A percentile compares a stretch with the other conserved stretches of the same genome.
Evolutionary conservation across 306 rosid genomes (phyloP).

Genomic region (Inga oerstediana): DNA sequence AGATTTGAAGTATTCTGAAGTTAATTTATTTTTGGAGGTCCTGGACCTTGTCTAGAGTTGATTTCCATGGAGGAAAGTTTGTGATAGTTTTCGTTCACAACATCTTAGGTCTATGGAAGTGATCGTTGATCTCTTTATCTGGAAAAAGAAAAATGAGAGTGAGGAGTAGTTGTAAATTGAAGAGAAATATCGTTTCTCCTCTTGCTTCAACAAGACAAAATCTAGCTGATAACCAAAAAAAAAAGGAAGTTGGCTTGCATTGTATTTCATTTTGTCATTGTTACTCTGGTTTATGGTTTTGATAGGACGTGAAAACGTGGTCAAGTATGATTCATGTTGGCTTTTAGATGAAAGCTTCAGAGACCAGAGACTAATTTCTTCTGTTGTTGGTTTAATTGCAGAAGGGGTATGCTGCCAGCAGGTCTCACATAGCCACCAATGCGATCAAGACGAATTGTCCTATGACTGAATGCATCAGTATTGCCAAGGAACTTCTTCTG

Average conservation of each 20-base stretch:
- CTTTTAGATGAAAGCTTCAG: conserved; percentile 12
- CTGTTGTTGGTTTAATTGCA: conserved; percentile 45
- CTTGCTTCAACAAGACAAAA: background rate
- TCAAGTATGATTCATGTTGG: conserved; percentile 21
- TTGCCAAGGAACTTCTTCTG: conserved; percentile 63
- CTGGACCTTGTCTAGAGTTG: background rate
- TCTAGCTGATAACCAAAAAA: background rate
- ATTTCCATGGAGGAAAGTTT: background rate
- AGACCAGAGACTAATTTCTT: conserved; percentile 21
- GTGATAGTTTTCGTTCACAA: background rate
- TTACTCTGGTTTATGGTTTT: background rate
- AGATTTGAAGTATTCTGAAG: background rate
- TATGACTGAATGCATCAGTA: conserved; percentile 76
- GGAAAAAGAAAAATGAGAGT: background rate
- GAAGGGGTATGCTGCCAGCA: conserved; percentile 86
- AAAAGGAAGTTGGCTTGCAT: background rate
- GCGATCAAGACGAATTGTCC: conserved; percentile 92
- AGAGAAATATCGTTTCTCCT: background rate
- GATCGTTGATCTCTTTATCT: no score
- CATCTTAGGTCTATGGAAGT: background rate
- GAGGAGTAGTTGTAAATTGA: background rate
- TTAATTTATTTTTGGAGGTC: background rate
- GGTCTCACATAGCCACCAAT: conserved; percentile 82
- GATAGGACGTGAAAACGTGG: conserved; percentile 15
- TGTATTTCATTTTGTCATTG: conserved; percentile 9